Percentiles rank a stretch among this genome's conserved stretches.
phyloP scores from a whole-genome alignment of 352 stramenopile species.

The Globisporangium perplexum region DNA sequence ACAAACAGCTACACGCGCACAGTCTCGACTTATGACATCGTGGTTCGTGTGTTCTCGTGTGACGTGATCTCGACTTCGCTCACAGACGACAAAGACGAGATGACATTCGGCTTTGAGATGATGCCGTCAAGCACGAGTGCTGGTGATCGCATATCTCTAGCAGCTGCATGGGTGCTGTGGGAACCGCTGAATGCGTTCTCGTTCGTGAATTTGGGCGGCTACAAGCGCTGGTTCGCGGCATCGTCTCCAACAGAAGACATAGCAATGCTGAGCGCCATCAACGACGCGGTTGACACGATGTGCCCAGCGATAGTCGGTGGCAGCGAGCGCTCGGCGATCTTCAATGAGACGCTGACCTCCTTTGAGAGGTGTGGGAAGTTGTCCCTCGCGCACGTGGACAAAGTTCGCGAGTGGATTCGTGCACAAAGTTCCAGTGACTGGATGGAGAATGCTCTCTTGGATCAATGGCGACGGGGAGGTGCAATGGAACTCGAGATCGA shows the following conservation, averaged over 20 bases:
- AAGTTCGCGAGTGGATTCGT: conserved; percentile 34
- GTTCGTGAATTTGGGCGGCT: conserved; percentile 40
- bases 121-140: conserved; percentile 12
- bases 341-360: conserved; percentile 31
- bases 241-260: conserved; percentile 8
- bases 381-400: conserved; percentile 23
- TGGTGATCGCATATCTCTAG: conserved; percentile 26
- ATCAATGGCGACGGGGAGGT: conserved; percentile 59
- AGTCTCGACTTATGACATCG: conserved; percentile 21
- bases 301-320: conserved; percentile 20
- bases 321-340: conserved; percentile 39
- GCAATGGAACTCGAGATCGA: conserved; percentile 46
- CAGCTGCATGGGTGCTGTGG: conserved; percentile 34
- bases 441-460: conserved; percentile 37
- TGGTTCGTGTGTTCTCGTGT: conserved; percentile 34
- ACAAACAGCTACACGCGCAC: conserved; percentile 25
- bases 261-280: conserved; percentile 24
- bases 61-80: conserved; percentile 38
- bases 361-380: conserved; percentile 23
- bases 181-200: conserved; percentile 29
- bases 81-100: conserved; percentile 35
- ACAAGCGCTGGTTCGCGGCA: conserved; percentile 36
- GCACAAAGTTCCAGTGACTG: conserved; percentile 18
- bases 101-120: conserved; percentile 44
- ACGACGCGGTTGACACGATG: conserved; percentile 20